Percentiles rank a stretch among this genome's conserved stretches.
Conservation (phyloP, 805 yeast genomes). For the Metahyphopichia silvanorum region DNA sequence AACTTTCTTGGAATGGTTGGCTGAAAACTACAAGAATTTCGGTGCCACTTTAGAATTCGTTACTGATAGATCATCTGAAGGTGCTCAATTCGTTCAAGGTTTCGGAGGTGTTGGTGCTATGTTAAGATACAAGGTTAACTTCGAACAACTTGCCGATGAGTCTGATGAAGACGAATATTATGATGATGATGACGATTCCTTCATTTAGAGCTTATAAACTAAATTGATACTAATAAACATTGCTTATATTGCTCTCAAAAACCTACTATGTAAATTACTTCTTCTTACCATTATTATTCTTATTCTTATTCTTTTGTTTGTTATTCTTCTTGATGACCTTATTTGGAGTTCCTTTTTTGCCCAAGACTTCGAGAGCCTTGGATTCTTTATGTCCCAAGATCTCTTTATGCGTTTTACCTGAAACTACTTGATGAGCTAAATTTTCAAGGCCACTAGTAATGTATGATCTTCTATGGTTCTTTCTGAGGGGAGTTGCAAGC, state of each 20-base stretch:
- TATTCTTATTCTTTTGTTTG: background rate
- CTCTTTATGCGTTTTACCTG: constrained; percentile 61
- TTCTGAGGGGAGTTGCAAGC: constrained; percentile 54
- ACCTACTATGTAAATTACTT: constrained; percentile 5
- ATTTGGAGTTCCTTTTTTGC: constrained; percentile 9
- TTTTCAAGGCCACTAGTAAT: constrained; percentile 76
- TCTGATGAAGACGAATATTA: constrained; percentile 82
- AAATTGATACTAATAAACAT: background rate
- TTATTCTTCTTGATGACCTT: constrained; percentile 4
- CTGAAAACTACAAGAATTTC: constrained; percentile 89
- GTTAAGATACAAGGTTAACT: constrained; percentile 93
- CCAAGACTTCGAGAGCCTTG: constrained; percentile 65
- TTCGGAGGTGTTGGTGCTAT: constrained; percentile 99
- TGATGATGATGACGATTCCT: constrained; percentile 60
- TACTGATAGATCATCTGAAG: constrained; percentile 94
- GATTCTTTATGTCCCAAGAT: constrained; percentile 69
- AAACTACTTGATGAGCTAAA: constrained; percentile 71
- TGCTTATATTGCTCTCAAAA: constrained; percentile 3
- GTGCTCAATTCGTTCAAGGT: constrained; percentile 97
- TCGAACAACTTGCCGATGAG: constrained; percentile 90
- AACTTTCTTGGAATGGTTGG: constrained; percentile 93
- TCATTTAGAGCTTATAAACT: constrained; percentile 21
- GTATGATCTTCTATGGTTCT: constrained; percentile 65
- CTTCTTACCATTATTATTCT: constrained; percentile 2
- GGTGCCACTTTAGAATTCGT: constrained; percentile 97